Evolutionary conservation across 1,284 basidiomycete genomes (phyloP).

Genomic region (Boletus hoseneyae): DNA sequence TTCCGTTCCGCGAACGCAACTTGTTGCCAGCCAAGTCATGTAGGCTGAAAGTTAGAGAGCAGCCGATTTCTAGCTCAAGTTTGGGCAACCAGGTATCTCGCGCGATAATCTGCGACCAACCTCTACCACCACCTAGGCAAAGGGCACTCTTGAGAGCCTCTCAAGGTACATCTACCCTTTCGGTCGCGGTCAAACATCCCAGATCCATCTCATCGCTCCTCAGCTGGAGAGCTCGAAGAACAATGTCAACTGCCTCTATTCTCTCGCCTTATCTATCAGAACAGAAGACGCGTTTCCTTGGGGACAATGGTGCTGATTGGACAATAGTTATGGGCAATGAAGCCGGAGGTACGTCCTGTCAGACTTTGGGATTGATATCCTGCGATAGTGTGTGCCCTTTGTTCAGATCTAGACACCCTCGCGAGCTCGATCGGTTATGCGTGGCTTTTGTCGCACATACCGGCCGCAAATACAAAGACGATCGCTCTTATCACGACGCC

Average conservation of each 20-base stretch:
- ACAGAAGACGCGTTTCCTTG: constrained; percentile 40
- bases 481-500: constrained; percentile 77
- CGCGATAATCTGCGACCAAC: too few relatives aligned
- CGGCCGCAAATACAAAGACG: constrained; percentile 37
- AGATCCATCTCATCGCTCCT: constrained; percentile 1
- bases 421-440: constrained; percentile 83
- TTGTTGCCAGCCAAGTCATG: constrained; percentile 1
- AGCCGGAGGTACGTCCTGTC: constrained; percentile 70
- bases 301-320: constrained; percentile 57
- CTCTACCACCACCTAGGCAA: background rate
- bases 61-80: background rate
- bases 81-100: background rate
- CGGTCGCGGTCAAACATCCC: background rate
- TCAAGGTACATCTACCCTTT: constrained; percentile 2
- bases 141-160: background rate
- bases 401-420: constrained; percentile 81
- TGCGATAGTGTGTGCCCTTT: constrained; percentile 1
- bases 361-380: background rate
- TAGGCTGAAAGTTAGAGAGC: background rate
- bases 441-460: constrained; percentile 51
- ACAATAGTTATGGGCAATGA: constrained; percentile 88
- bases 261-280: constrained; percentile 39
- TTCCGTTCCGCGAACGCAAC: constrained; percentile 4
- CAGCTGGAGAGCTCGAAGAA: constrained; percentile 3
- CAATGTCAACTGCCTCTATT: constrained; percentile 25